Evolutionary conservation across 257 asterid genomes (phyloP).

Genomic region (Nicotiana benthamiana): DNA sequence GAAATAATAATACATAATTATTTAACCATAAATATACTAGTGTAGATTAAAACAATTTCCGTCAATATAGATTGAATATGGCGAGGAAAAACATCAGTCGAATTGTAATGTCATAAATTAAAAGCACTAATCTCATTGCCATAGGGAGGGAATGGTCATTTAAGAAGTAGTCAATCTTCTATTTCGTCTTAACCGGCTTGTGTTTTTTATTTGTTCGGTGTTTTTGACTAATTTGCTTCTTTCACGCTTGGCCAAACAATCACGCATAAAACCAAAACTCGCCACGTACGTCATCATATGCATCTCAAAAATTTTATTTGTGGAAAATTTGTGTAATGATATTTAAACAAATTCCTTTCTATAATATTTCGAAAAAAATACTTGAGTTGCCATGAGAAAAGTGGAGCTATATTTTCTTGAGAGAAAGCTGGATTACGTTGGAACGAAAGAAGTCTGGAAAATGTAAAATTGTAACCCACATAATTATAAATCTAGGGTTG

Average conservation of each 20-base stretch:
- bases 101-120: too few species aligned
- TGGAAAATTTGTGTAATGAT: neutral
- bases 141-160: neutral
- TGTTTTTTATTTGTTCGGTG: neutral
- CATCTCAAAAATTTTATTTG: neutral
- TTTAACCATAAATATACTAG: too few species aligned
- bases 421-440: too few species aligned
- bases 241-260: neutral
- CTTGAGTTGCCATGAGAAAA: neutral
- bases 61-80: too few species aligned
- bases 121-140: too few species aligned
- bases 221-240: neutral
- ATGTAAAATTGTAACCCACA: neutral
- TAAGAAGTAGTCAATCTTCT: neutral
- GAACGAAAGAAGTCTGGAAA: too few species aligned
- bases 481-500: too few species aligned
- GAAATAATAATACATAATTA: too few species aligned
- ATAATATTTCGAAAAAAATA: too few species aligned
- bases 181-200: neutral
- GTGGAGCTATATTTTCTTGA: too few species aligned
- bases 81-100: neutral
- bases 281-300: neutral
- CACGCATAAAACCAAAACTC: neutral
- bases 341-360: too few species aligned
- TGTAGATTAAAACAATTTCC: too few species aligned